Evolutionary conservation across 441 rosid genomes (phyloP).

Genomic region (Erysimum cheiri): DNA sequence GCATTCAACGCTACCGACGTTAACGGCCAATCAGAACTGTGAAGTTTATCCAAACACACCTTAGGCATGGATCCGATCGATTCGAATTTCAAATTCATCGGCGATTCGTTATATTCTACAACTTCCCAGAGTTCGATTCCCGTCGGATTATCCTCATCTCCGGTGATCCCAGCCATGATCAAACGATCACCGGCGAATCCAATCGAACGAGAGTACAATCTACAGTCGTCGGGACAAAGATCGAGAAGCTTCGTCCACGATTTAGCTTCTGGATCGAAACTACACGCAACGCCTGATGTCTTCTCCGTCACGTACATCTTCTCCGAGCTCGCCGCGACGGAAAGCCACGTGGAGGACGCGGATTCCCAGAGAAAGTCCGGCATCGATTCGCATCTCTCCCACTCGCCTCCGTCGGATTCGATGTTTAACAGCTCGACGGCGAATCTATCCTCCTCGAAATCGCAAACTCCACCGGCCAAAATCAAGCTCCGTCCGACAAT

Average conservation of each 20-base stretch:
- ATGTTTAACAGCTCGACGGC: constrained; percentile 67
- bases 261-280: constrained; percentile 54
- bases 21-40: constrained; percentile 29
- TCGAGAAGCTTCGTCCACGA: constrained; percentile 61
- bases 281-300: constrained; percentile 51
- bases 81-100: constrained; percentile 30
- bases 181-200: constrained; percentile 48
- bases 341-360: constrained; percentile 65
- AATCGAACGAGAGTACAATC: constrained; percentile 43
- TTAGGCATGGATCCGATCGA: constrained; percentile 61
- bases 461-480: constrained; percentile 67
- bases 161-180: constrained; percentile 57
- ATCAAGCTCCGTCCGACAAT: constrained; percentile 52
- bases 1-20: constrained; percentile 45
- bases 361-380: constrained; percentile 56
- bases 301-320: constrained; percentile 64
- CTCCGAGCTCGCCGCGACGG: constrained; percentile 49
- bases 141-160: constrained; percentile 41
- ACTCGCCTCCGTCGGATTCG: constrained; percentile 35
- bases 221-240: constrained; percentile 39
- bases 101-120: constrained; percentile 39
- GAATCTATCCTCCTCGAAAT: constrained; percentile 72
- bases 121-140: constrained; percentile 60
- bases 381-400: constrained; percentile 67
- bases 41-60: constrained; percentile 48